Conservation (phyloP, 331 rosid genomes). For the Dryas integrifolia region DNA sequence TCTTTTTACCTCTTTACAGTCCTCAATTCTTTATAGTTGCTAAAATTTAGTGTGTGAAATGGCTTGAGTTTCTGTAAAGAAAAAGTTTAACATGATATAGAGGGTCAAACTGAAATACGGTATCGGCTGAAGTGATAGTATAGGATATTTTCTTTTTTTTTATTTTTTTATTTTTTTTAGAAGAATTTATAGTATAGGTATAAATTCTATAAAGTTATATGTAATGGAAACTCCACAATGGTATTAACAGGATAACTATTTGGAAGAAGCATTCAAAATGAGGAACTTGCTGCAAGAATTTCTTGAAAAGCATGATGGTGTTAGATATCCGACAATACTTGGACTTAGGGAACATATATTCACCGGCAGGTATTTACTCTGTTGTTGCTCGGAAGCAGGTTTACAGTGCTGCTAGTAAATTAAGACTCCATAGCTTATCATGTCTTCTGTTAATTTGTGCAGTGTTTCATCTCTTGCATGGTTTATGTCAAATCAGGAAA, state of each 20-base stretch:
- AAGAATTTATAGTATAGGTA: background rate
- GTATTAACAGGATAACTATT: slow-evolving; percentile 71
- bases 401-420: slow-evolving; percentile 22
- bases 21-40: background rate
- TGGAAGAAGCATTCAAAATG: slow-evolving; percentile 99
- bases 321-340: slow-evolving; percentile 79
- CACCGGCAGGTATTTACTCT: slow-evolving; percentile 76
- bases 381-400: slow-evolving; percentile 27
- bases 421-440: slow-evolving; percentile 16
- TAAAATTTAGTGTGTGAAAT: background rate
- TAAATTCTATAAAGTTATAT: background rate
- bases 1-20: background rate
- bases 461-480: slow-evolving; percentile 99
- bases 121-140: background rate
- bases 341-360: slow-evolving; percentile 97
- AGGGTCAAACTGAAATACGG: background rate
- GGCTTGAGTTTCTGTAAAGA: background rate
- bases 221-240: background rate
- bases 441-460: slow-evolving; percentile 35
- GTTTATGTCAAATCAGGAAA: slow-evolving; percentile 98
- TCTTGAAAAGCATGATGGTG: slow-evolving; percentile 56
- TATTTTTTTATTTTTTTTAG: too few relatives aligned
- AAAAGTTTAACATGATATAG: background rate
- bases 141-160: too few relatives aligned
- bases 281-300: slow-evolving; percentile 92